These are phyloP conservation scores for Annona cherimola DNA, from an alignment of 164 flowering plant species.

Conservation along the genomic window DNA sequence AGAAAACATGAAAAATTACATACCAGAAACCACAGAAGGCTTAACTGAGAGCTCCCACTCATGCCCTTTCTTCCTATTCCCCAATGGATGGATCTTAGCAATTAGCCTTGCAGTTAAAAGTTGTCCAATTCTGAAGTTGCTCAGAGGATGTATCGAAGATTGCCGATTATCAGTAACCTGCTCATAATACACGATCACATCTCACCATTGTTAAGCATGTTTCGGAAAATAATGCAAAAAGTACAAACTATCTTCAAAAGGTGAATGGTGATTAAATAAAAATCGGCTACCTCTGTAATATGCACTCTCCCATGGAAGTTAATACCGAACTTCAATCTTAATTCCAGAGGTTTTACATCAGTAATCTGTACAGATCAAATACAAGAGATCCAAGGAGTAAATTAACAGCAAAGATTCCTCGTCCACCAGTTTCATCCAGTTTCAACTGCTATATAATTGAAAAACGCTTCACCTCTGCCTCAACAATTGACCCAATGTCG, in stretches of 20 bases:
- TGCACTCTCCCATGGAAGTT: slow-evolving; percentile 76
- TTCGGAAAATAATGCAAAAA: too few species aligned
- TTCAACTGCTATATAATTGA: not conserved
- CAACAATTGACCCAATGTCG: slow-evolving; percentile 67
- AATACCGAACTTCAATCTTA: slow-evolving; percentile 75
- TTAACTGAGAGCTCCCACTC: slow-evolving; percentile 83
- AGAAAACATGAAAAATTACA: not conserved
- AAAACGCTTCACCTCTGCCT: slow-evolving; percentile 68
- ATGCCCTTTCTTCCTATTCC: slow-evolving; percentile 22
- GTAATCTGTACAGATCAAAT: slow-evolving; percentile 46
- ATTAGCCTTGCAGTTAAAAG: slow-evolving; percentile 61
- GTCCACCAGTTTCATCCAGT: not conserved
- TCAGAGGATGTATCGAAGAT: slow-evolving; percentile 47
- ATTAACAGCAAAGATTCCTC: not conserved
- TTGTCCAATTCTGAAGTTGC: slow-evolving; percentile 68
- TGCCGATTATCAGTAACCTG: slow-evolving; percentile 50
- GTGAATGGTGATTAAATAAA: not conserved
- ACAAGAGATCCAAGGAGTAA: not conserved
- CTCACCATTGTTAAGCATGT: not conserved
- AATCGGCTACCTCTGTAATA: slow-evolving; percentile 70
- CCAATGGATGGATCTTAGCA: slow-evolving; percentile 34
- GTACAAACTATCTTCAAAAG: too few species aligned
- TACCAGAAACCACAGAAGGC: slow-evolving; percentile 59
- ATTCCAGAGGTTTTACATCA: slow-evolving; percentile 67
- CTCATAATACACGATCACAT: slow-evolving; percentile 1